Evolutionary conservation across 2,329 filamentous ascomycete species (phyloP), one percentile per base, ranked within the genome.

Genomic region (Phaeosphaeria sp.): DNA sequence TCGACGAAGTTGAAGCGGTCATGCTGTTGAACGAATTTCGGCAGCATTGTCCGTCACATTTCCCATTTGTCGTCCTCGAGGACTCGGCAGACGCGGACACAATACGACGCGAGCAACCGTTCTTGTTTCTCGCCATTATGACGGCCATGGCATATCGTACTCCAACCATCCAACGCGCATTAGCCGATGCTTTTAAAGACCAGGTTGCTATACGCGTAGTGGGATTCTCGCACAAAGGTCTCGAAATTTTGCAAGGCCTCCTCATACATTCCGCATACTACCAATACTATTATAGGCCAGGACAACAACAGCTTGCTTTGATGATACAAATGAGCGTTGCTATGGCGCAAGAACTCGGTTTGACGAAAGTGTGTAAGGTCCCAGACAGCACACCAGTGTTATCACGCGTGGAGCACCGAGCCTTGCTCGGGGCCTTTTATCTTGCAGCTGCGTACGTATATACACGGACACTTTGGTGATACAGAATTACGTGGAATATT

Each of bases 231-330:
- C 67, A 77, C 13, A 68, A 76, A 22, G 75, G 65, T 23, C 70
- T 80, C 20, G 79, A 80, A 44, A 62, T 78, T 15, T 64, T 80
- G 18, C 75, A 80, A 62, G 78, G 76, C 3, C 55, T 79, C 9
- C 60, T 79, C 13, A 61, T 80, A 1, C 71, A 72, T 43, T 55
- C 75, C 20, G 74, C 72, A 27, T 80, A 76, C 73, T 63, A 78
- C 54, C 75, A 74, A 46, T 73, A 73, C 54, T 68, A 67, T 22
- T 71, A 71, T 33, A 27, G 47, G 6, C 55, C 57, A n/a, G 65
- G 71, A n/a, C 69, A 70, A 42, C 70, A 72, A 1, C 74, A 78
- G 52, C 56, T 75, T 13, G 64, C 63, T 15, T 69, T 65, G 20
- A 72, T 75, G 36, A 52, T 77, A 9, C 75, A 78, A 47, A 56